phyloP scores from a whole-genome alignment of 495 filamentous ascomycete genomes.

The Parathielavia appendiculata region DNA sequence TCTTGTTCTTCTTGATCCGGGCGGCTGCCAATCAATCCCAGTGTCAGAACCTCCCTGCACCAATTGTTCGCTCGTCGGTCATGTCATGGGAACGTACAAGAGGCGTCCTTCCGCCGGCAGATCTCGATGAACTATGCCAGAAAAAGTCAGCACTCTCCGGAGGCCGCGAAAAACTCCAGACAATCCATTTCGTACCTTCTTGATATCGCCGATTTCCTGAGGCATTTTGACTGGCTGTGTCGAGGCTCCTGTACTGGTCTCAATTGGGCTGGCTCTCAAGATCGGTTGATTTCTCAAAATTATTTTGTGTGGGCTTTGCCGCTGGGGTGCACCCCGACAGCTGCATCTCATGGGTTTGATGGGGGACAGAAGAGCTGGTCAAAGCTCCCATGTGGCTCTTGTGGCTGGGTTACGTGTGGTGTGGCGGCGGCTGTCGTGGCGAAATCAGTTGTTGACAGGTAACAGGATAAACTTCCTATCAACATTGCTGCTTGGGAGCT shows the following conservation, averaged over 20 bases:
- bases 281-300: conserved; percentile 33
- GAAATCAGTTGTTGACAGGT: conserved; percentile 2
- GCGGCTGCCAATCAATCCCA: conserved; percentile 56
- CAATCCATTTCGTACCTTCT: conserved; percentile 49
- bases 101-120: conserved; percentile 97
- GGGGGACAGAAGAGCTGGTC: conserved; percentile 9
- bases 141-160: conserved; percentile 31
- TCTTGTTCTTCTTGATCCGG: conserved; percentile 94
- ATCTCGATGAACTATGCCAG: conserved; percentile 91
- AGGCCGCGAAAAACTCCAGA: not conserved
- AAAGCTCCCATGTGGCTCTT: conserved; percentile 12
- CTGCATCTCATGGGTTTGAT: conserved; percentile 7
- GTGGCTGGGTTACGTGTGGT: conserved; percentile 23
- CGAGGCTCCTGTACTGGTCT: conserved; percentile 28
- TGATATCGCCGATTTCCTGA: conserved; percentile 97
- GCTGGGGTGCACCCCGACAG: conserved; percentile 16
- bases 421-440: conserved; percentile 16
- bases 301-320: conserved; percentile 33
- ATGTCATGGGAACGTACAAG: conserved; percentile 58
- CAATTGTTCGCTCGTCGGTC: conserved; percentile 10
- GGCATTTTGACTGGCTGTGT: conserved; percentile 67
- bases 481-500: not conserved
- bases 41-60: conserved; percentile 34
- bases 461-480: not conserved
- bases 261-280: conserved; percentile 27